Base-by-base conservation (phyloP, 306 rosid species). In the Vigna unguiculata region DNA sequence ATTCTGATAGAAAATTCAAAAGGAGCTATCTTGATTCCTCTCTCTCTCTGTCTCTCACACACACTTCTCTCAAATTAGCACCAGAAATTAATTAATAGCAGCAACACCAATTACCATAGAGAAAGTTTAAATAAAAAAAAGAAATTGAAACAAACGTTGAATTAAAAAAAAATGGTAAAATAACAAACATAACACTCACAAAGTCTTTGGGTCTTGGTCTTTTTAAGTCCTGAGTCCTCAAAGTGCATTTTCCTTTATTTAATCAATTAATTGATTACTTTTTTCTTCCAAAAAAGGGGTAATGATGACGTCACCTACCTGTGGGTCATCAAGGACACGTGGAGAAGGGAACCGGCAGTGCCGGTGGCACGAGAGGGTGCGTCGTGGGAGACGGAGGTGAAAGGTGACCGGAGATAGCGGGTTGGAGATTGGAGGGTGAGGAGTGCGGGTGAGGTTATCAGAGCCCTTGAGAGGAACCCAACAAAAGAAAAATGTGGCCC, bases 21-120 rank as follows among this genome's bases (percentile, higher is more conserved):
- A 82, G 83, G 78, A 68, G 86, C 83, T 87, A 87, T 85, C 83
- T 80, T 15, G 90, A 83, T 83, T 87, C 85, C 74, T 58, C 88
- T 76, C 73, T 19, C 47, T 32, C 43, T 67, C 38, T 54, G 2
- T 20, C n/a, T 4, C 62, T 4, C 62, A 24, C 34, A 7, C 79
- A 10, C 69, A 64, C 83, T 41, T 68, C 85, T 77, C 86, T 64
- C 70, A 67, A 76, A 46, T 79, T 77, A 40, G 79, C 61, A 36
- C 63, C 79, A 78, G 88, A 66, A 74, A 68, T 62, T 30, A 68
- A 60, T 45, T 30, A 68, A 60, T 45, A 36, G 36, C 16, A 76
- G 14, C 60, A 25, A 28, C 38, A 60, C 71, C 62, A 71, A 72
- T 66, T 57, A 54, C 55, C 54, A 17, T 4, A 59, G 34, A 75